Conservation (phyloP, 2,329 filamentous ascomycete species). For the Neocucurbitaria cava region DNA sequence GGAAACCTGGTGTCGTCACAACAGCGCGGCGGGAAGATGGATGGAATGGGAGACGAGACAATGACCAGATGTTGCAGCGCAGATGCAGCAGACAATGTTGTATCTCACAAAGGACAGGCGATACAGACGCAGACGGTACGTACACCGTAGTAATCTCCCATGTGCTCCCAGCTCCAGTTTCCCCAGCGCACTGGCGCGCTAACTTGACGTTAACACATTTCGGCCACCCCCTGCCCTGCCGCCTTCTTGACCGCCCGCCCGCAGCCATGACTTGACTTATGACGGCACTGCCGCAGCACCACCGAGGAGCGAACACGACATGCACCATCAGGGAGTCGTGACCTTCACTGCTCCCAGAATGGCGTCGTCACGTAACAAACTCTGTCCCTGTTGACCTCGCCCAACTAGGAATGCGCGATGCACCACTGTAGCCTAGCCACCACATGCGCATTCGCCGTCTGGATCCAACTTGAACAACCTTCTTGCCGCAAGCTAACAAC, state of each 20-base stretch:
- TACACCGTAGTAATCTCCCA: conserved; percentile 26
- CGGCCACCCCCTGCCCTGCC: conserved; percentile 18
- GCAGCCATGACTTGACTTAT: too few relatives aligned
- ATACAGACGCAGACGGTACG: too few relatives aligned
- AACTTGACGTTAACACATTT: conserved; percentile 20
- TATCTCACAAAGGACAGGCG: conserved; percentile 8
- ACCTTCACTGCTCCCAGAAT: too few relatives aligned
- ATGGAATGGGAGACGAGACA: neutral
- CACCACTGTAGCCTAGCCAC: too few relatives aligned
- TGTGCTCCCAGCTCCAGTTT: too few relatives aligned
- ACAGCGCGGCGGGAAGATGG: conserved; percentile 6
- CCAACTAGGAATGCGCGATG: too few relatives aligned
- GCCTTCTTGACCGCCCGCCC: conserved; percentile 27
- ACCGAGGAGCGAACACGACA: neutral
- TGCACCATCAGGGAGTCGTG: neutral
- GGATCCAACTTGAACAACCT: neutral
- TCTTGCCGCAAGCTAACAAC: neutral
- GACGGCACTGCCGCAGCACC: neutral
- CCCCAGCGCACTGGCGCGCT: conserved; percentile 16
- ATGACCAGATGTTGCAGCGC: neutral
- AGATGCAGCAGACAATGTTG: neutral
- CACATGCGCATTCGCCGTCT: too few relatives aligned
- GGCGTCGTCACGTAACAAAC: too few relatives aligned
- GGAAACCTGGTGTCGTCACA: conserved; percentile 10
- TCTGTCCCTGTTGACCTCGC: too few relatives aligned